Conservation (phyloP, 2,329 filamentous ascomycete species). For the Dactylellina haptotyla region DNA sequence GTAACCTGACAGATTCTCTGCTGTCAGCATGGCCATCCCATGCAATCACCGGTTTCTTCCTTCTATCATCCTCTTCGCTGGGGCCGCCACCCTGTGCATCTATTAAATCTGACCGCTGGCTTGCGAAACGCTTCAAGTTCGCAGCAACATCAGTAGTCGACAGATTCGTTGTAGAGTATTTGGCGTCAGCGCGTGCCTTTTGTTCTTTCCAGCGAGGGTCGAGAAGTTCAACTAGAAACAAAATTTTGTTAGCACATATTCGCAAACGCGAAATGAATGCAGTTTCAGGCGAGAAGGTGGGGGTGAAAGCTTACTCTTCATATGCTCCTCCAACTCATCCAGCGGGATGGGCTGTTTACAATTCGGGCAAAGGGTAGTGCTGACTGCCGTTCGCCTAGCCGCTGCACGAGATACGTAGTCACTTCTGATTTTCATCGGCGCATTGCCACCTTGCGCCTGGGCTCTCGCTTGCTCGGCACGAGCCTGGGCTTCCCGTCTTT, state of each 20-base stretch:
- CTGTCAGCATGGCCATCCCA: constrained; percentile 74
- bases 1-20: constrained; percentile 67
- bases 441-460: constrained; percentile 75
- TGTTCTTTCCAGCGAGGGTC: constrained; percentile 97
- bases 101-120: constrained; percentile 86
- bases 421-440: constrained; percentile 87
- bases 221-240: constrained; percentile 76
- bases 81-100: constrained; percentile 68
- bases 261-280: neutral
- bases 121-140: constrained; percentile 93
- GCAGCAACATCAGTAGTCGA: constrained; percentile 88
- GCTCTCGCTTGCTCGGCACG: constrained; percentile 80
- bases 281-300: neutral
- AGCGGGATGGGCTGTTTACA: constrained; percentile 90
- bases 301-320: constrained; percentile 73
- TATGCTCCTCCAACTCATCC: constrained; percentile 88
- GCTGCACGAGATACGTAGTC: constrained; percentile 90
- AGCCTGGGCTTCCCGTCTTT: constrained; percentile 69
- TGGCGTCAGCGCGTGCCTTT: constrained; percentile 84
- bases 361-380: constrained; percentile 86
- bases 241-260: constrained; percentile 61
- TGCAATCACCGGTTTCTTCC: constrained; percentile 70
- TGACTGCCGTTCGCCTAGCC: constrained; percentile 74
- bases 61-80: constrained; percentile 70
- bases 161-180: constrained; percentile 85